Base-by-base conservation (phyloP, 495 filamentous ascomycete species). In the Penicillium desertorum region DNA sequence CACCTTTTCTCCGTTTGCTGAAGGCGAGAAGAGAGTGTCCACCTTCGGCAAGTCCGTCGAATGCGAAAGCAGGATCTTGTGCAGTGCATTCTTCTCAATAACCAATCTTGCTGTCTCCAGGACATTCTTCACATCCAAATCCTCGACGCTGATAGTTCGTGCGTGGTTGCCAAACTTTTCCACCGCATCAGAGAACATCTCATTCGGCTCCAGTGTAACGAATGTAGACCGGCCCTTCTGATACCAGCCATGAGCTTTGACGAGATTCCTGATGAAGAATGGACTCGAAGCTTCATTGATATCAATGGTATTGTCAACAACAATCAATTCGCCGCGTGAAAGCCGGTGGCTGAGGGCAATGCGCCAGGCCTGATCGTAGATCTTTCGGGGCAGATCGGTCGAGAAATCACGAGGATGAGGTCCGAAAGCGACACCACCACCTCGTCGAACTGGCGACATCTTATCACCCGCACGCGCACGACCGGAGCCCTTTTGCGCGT, bases 281-380 rank as follows among this genome's bases (percentile, higher is more conserved):
- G 77, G 71, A 19, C 79, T 75, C 47, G 86, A 77, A 5, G 75
- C 63, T 34, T 74, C 62, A 11, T 77, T 73, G 14, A 95, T 75
- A 39, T 89, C 84, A 61, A 89, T 79, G 32, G 80, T 77, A 61
- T 88, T 86, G 58, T 91, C 86, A 60, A 94, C 82, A 45, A 98
- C 83, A 46, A 97, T 77, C 70, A 99, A 74, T 77, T 97, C 88
- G 17, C 90, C 92, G 56, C 87, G 86, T 55, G 82, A 76, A 74
- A 92, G 98, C 43, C 95, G 84, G 74, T 96, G 96, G 61, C 88
- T 92, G 54, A 99, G 80, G 2, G 95, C 95, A 34, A 88, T 98
- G 66, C 95, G 85, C 91, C 91, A 98, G 11, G 95, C 95, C 65
- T 95, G 74, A 70, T 97, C 92, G 74, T 99, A 99, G 46, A 96